These are phyloP conservation scores for Chenopodium formosanum DNA, from an alignment of 148 eudicot species.

Conservation along the genomic window DNA sequence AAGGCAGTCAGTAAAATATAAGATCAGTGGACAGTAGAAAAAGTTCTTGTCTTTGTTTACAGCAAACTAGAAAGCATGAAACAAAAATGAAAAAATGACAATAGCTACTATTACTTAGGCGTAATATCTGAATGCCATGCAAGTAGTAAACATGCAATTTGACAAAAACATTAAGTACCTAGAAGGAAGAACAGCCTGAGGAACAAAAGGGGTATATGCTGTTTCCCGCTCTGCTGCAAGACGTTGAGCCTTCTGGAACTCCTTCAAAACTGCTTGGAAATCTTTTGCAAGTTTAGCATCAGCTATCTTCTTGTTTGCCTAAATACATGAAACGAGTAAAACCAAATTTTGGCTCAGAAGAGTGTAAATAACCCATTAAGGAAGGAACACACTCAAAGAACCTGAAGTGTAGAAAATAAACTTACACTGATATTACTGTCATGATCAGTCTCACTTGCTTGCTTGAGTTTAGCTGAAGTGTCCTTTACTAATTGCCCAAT, in stretches of 20 bases:
- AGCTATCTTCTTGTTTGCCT: slow-evolving; percentile 77
- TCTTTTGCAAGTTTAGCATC: slow-evolving; percentile 90
- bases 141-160: not conserved
- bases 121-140: not conserved
- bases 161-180: slow-evolving; percentile 41
- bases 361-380: not conserved
- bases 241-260: slow-evolving; percentile 84
- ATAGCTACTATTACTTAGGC: not conserved
- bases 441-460: slow-evolving; percentile 81
- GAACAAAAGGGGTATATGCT: slow-evolving; percentile 70
- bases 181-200: slow-evolving; percentile 61
- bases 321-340: slow-evolving; percentile 14
- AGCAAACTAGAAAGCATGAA: not conserved
- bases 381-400: not conserved
- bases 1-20: not conserved
- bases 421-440: slow-evolving; percentile 66
- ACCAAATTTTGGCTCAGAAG: not conserved
- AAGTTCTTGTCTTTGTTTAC: not conserved
- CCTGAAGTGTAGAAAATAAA: slow-evolving; percentile 12
- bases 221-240: slow-evolving; percentile 92
- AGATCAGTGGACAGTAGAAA: not conserved
- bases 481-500: slow-evolving; percentile 84
- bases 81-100: not conserved
- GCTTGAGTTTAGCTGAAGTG: slow-evolving; percentile 84
- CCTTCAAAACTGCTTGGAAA: slow-evolving; percentile 73